Base-by-base conservation (phyloP, 176 grass and related monocot genomes). In the Triticum monococcum region DNA sequence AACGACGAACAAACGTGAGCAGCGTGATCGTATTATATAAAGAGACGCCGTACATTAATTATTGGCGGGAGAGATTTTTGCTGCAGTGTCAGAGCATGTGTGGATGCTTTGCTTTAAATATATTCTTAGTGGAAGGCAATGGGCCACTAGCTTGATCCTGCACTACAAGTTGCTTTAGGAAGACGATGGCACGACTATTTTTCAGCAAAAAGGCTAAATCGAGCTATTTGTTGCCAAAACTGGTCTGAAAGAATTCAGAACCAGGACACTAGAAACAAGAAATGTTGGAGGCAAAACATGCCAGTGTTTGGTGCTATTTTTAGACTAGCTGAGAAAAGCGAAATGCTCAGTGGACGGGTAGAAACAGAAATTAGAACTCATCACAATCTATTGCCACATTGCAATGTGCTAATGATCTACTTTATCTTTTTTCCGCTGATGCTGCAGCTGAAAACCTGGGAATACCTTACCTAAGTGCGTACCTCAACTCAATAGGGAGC, bases 401-500 rank as follows among this genome's bases (percentile, higher is more conserved):
- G 14, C 57, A 73, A 62, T 64, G 8, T 79, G 20, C 18, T 18
- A 37, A 75, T 41, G 40, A 41, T 8, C 37, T 43, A 24, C 7
- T 66, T 7, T 23, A 45, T 9, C 2, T 61, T 33, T 78, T 57
- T 57, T 14, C 61, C 5, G 9, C 35, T n/a, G 20, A 20, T 64
- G 18, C 18, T 91, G 59, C 82, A 99, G 97, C 90, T 68, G 87
- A 91, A 38, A 91, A 73, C 80, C 45, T 99, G 16, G 97, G 97
- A 38, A 54, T 96, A 33, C 94, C 97, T 80, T 89, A 89, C 38
- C 79, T 99, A 56, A 91, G 85, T 25, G 94, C 94, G 18, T 99
- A 99, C 81, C 94, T 99, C 17, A 90, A 99, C 79, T 96, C 97
- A 4, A 45, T 99, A 1, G 97, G 90, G 68, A 92, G 87, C 18